phyloP scores from a whole-genome alignment of 768 basidiomycete genomes.

The Lactarius quietus region DNA sequence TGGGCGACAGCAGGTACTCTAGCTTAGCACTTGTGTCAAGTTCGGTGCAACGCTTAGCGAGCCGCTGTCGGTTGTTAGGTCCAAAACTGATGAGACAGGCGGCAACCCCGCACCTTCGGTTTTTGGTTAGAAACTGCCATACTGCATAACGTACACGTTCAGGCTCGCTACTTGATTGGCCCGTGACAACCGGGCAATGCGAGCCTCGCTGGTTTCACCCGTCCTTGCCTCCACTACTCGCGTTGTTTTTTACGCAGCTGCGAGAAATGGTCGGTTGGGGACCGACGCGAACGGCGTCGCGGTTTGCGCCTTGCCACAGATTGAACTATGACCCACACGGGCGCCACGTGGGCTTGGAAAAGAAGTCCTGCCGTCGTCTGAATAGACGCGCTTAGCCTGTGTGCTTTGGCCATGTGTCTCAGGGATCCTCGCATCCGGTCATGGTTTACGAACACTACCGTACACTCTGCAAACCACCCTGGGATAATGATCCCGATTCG shows the following conservation, averaged over 20 bases:
- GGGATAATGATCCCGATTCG: slow-evolving; percentile 1
- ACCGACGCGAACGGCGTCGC: neutral
- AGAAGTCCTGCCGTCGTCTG: neutral
- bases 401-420: neutral
- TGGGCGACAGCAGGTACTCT: neutral
- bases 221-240: neutral
- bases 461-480: neutral
- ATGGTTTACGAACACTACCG: neutral
- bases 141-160: neutral
- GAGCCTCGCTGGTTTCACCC: neutral
- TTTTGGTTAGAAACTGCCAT: neutral
- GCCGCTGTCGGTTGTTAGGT: slow-evolving; percentile 13
- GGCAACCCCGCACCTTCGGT: neutral
- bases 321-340: neutral
- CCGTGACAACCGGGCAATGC: slow-evolving; percentile 8
- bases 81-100: neutral
- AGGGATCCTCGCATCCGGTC: slow-evolving; percentile 1
- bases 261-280: neutral
- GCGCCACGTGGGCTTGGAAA: neutral
- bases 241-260: neutral
- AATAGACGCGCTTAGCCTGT: neutral
- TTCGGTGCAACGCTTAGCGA: neutral
- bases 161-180: slow-evolving; percentile 14
- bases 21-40: neutral
- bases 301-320: neutral